Conservation (phyloP, 2,329 filamentous ascomycete species). For the Cladorrhinum sp. region DNA sequence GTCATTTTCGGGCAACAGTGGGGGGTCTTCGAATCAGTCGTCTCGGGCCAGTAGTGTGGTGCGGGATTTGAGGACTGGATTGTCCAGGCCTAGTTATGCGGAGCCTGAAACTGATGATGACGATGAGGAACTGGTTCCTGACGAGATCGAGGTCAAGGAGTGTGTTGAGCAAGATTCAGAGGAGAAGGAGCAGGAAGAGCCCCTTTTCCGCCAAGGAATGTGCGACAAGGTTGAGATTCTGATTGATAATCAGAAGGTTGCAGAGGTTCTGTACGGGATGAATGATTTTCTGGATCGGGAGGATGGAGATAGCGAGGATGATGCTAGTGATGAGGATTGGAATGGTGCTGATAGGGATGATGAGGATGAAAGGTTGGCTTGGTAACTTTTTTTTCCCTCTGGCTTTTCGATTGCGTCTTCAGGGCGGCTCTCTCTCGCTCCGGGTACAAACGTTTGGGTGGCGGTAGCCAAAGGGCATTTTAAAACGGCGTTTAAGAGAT, state of each 20-base stretch:
- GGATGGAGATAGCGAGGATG: slow-evolving; percentile 42
- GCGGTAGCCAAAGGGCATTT: no score
- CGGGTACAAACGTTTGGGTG: background rate
- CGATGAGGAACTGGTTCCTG: slow-evolving; percentile 32
- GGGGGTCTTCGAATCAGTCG: slow-evolving; percentile 38
- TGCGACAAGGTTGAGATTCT: slow-evolving; percentile 68
- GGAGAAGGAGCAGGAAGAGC: background rate
- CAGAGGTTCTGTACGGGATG: slow-evolving; percentile 66
- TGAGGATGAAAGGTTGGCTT: slow-evolving; percentile 20
- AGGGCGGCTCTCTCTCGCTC: background rate
- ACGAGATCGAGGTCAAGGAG: slow-evolving; percentile 17
- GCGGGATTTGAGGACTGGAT: slow-evolving; percentile 23
- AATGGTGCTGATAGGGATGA: slow-evolving; percentile 51
- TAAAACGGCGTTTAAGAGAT: no score
- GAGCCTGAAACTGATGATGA: slow-evolving; percentile 49
- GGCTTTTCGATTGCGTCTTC: background rate
- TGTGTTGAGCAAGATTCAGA: slow-evolving; percentile 1
- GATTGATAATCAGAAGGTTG: slow-evolving; percentile 73
- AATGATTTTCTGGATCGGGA: slow-evolving; percentile 63
- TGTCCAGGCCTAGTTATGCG: slow-evolving; percentile 35
- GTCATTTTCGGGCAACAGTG: slow-evolving; percentile 7
- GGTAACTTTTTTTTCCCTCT: slow-evolving; percentile 19
- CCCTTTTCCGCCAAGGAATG: slow-evolving; percentile 52
- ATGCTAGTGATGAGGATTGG: slow-evolving; percentile 51
- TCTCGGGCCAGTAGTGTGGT: slow-evolving; percentile 32